Evolutionary conservation across 805 yeast species (phyloP), one percentile per base, ranked within the genome.

Genomic region (Saccharomycopsis synnaedendra): DNA sequence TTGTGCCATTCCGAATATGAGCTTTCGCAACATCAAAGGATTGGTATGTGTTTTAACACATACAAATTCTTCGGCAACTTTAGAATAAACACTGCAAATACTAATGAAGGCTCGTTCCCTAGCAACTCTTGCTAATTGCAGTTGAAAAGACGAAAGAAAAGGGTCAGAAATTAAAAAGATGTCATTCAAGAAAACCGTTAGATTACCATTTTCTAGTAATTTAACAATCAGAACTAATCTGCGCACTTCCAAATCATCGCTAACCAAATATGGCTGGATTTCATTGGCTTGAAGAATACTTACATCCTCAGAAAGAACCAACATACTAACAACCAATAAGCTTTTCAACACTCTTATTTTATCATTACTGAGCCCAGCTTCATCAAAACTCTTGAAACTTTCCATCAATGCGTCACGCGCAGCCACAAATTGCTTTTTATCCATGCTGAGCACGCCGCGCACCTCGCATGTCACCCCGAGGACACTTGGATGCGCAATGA

Each of bases 391-490:
- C 52, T 75, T 75, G 58, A 78, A 78, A 32, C 78, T 66, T 52
- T 73, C 79, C 54, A 74, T 74, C 48, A 78, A 74, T 48, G 66
- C 71, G 19, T 50, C 54, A 47, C 70, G 69, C 6, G 79, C 66
- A 0, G 85, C 87, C 43, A 61, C 61, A 67, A 73, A 85, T 52
- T 78, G 75, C 9, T 72, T 73, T 43, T 75, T 72, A 51, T 74
- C 68, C 71, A 84, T 78, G 44, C 75, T 72, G 53, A 85, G 70
- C 46, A 77, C 72, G 2, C 88, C 95, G 0, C 87, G 85, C 54
- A 86, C 80, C 59, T 85, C 90, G 52, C 77, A 72, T 30, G 85
- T 73, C n/a, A 81, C 74, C 1, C 90, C 95, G 61, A 79, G 67
- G 31, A 82, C 78, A 43, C 73, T 68, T 1, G 94, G 88, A 57